These are phyloP conservation scores for Amoebophrya sp. DNA, from an alignment of 169 alveolate genomes.

Conservation along the genomic window DNA sequence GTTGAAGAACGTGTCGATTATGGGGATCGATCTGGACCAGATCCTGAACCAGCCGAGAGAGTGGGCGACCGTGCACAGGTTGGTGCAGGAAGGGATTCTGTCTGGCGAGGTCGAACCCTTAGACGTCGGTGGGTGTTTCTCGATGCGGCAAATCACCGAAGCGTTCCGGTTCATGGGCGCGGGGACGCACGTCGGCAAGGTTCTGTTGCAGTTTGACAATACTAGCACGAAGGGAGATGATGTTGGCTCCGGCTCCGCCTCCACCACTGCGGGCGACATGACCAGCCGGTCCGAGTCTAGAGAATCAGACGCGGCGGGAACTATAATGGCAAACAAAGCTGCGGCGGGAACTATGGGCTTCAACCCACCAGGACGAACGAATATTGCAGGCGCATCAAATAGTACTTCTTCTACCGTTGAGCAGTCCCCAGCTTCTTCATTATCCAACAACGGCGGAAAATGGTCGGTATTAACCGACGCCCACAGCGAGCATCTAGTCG, in stretches of 20 bases:
- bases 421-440: too few species aligned
- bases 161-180: constrained; percentile 19
- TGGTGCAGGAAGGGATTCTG: not conserved
- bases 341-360: not conserved
- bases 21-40: constrained; percentile 22
- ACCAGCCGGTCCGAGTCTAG: not conserved
- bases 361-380: not conserved
- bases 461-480: not conserved
- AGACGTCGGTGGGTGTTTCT: not conserved
- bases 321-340: not conserved
- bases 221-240: not conserved
- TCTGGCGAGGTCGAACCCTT: not conserved
- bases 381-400: too few species aligned
- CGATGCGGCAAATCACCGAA: not conserved
- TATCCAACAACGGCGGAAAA: too few species aligned
- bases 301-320: not conserved
- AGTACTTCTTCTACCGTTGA: too few species aligned
- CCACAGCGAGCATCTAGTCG: not conserved
- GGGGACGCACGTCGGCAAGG: constrained; percentile 24
- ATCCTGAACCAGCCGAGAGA: constrained; percentile 11
- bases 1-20: not conserved
- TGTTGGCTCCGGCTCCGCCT: not conserved
- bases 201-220: not conserved
- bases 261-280: not conserved
- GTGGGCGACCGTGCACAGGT: constrained; percentile 13